phyloP scores from a whole-genome alignment of 2,329 filamentous ascomycete species.

The Nigrospora osmanthi region DNA sequence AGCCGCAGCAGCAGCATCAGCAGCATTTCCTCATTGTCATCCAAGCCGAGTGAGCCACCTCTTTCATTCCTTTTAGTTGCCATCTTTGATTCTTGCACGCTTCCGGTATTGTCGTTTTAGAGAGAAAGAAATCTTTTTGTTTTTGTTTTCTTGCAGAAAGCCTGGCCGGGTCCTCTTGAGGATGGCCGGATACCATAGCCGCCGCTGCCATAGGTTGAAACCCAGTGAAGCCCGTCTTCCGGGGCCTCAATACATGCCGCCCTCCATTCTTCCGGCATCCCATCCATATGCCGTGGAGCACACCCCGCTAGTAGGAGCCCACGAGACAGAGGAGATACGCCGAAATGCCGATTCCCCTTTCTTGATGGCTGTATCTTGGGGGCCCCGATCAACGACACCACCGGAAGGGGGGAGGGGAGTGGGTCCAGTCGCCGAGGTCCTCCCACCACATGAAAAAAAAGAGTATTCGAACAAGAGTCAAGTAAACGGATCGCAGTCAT shows the following conservation, averaged over 20 bases:
- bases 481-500: slow-evolving; percentile 43
- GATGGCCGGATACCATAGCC: slow-evolving; percentile 11
- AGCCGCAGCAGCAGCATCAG: slow-evolving; percentile 10
- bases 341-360: no score
- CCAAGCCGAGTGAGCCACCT: slow-evolving; percentile 16
- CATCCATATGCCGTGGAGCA: neutral
- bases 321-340: no score
- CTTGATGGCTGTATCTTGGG: no score
- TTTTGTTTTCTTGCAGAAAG: slow-evolving; percentile 5
- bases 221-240: slow-evolving; percentile 12
- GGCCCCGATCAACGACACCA: no score
- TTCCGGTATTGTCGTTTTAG: slow-evolving; percentile 13
- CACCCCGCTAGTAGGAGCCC: neutral
- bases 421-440: slow-evolving; percentile 21
- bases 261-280: slow-evolving; percentile 4
- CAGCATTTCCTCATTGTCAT: slow-evolving; percentile 11
- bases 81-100: slow-evolving; percentile 11
- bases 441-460: slow-evolving; percentile 22
- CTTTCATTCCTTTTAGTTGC: slow-evolving; percentile 14
- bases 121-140: slow-evolving; percentile 24
- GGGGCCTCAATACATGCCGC: slow-evolving; percentile 12
- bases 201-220: slow-evolving; percentile 13
- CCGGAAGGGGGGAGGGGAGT: no score
- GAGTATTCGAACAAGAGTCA: slow-evolving; percentile 28
- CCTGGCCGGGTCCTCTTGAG: slow-evolving; percentile 21